Percentiles rank a stretch among this genome's conserved stretches.
Conservation (phyloP, 2,329 filamentous ascomycete species). For the Fulvia fulva region DNA sequence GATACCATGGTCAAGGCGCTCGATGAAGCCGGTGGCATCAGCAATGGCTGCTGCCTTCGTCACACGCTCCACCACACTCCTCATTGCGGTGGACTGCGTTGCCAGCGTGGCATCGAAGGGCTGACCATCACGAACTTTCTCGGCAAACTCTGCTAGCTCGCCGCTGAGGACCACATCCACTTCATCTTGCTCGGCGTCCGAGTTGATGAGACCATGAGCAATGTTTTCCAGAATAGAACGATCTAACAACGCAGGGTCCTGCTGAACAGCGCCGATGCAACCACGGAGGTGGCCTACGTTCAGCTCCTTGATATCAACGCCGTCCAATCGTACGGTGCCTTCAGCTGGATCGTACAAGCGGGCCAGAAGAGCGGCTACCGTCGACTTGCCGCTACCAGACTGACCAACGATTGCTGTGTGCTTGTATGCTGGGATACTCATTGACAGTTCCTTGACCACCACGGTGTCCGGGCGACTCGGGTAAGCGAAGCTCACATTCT, state of each 20-base stretch:
- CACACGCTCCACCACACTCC: constrained; percentile 51
- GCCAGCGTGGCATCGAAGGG: constrained; percentile 45
- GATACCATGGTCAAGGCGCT: constrained; percentile 47
- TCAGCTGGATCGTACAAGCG: constrained; percentile 37
- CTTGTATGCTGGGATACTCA: constrained; percentile 33
- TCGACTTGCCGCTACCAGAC: constrained; percentile 42
- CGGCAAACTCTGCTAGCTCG: constrained; percentile 43
- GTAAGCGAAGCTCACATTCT: constrained; percentile 41
- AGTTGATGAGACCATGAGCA: constrained; percentile 48
- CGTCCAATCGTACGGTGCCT: constrained; percentile 36
- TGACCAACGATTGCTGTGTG: constrained; percentile 44
- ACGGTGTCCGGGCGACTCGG: constrained; percentile 38
- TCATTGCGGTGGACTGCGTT: constrained; percentile 29
- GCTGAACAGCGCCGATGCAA: constrained; percentile 43
- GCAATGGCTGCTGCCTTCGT: constrained; percentile 53
- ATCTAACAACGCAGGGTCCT: constrained; percentile 50
- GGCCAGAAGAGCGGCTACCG: constrained; percentile 37
- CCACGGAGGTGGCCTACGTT: constrained; percentile 31
- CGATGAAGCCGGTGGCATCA: constrained; percentile 54
- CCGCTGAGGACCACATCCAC: constrained; percentile 42
- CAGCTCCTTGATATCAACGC: constrained; percentile 35
- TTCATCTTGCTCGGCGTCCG: constrained; percentile 32
- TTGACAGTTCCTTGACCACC: constrained; percentile 37
- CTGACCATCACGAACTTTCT: constrained; percentile 50
- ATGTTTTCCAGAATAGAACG: constrained; percentile 54